Evolutionary conservation across 2,329 filamentous ascomycete genomes (phyloP).

Genomic region (Dendrostoma leiphaemia): DNA sequence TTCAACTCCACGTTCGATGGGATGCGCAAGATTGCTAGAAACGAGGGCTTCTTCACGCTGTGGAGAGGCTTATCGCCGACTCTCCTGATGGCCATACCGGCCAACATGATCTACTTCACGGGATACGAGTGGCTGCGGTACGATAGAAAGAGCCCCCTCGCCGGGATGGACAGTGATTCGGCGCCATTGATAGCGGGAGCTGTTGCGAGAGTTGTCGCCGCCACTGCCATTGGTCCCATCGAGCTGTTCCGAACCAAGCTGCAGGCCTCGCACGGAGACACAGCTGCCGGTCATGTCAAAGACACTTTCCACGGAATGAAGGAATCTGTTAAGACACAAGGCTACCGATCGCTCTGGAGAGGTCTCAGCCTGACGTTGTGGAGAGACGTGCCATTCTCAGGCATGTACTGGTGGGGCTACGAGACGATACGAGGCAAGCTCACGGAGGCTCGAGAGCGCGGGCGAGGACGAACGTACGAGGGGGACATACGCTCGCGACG

Average conservation of each 20-base stretch:
- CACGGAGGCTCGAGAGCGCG: conserved; percentile 63
- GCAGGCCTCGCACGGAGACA: conserved; percentile 67
- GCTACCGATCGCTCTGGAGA: conserved; percentile 83
- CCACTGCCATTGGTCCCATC: conserved; percentile 80
- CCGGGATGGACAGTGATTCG: conserved; percentile 64
- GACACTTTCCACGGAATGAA: conserved; percentile 74
- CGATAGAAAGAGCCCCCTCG: conserved; percentile 70
- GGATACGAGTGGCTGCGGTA: conserved; percentile 93
- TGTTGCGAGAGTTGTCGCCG: conserved; percentile 74
- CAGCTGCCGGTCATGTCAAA: conserved; percentile 67
- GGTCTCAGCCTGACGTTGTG: conserved; percentile 88
- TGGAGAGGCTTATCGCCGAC: conserved; percentile 96
- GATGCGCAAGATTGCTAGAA: conserved; percentile 87
- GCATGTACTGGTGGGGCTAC: conserved; percentile 97
- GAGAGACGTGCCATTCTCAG: conserved; percentile 96
- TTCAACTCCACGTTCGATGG: conserved; percentile 93
- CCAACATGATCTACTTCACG: conserved; percentile 97
- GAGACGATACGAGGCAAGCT: conserved; percentile 75
- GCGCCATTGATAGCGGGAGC: conserved; percentile 80
- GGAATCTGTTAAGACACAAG: conserved; percentile 75
- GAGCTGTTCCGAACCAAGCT: conserved; percentile 93
- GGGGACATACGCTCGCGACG: conserved; percentile 42
- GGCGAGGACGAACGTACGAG: conserved; percentile 40
- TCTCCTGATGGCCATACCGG: conserved; percentile 87
- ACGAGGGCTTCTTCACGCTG: conserved; percentile 82